Conservation (phyloP, 208 protist species). For the Wallacemonas sp. region DNA sequence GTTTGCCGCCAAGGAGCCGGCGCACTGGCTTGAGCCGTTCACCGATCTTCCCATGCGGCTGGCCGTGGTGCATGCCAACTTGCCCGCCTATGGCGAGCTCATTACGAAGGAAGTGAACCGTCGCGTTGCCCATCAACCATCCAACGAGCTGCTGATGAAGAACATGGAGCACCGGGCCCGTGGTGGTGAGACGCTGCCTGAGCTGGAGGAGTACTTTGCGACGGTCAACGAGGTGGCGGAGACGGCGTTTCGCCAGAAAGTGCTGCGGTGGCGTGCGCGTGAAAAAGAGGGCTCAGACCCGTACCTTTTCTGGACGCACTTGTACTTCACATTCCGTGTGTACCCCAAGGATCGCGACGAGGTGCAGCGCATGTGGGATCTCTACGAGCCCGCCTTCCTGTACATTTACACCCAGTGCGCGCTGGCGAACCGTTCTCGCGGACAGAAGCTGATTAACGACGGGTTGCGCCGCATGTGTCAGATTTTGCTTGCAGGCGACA, state of each 20-base stretch:
- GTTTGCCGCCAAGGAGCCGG: slow-evolving; percentile 65
- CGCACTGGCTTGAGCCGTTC: slow-evolving; percentile 84
- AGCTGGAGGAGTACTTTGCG: slow-evolving; percentile 67
- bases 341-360: slow-evolving; percentile 66
- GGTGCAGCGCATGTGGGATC: slow-evolving; percentile 76
- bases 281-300: slow-evolving; percentile 78
- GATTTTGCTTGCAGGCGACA: slow-evolving; percentile 71
- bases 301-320: slow-evolving; percentile 85
- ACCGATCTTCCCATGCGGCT: slow-evolving; percentile 75
- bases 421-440: slow-evolving; percentile 62
- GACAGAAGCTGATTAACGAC: slow-evolving; percentile 81
- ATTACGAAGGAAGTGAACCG: slow-evolving; percentile 66
- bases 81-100: slow-evolving; percentile 71
- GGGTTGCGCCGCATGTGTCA: slow-evolving; percentile 80
- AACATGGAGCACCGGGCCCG: slow-evolving; percentile 72
- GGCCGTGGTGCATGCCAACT: slow-evolving; percentile 78
- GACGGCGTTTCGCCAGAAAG: slow-evolving; percentile 64
- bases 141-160: slow-evolving; percentile 64
- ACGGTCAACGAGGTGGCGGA: slow-evolving; percentile 71
- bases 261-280: slow-evolving; percentile 72
- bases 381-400: slow-evolving; percentile 81
- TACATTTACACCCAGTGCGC: slow-evolving; percentile 88
- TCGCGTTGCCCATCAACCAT: slow-evolving; percentile 40
- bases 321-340: slow-evolving; percentile 88
- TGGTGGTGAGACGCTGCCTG: slow-evolving; percentile 45